Evolutionary conservation across 148 eudicot species (phyloP).

Genomic region (Rhododendron ovatum): DNA sequence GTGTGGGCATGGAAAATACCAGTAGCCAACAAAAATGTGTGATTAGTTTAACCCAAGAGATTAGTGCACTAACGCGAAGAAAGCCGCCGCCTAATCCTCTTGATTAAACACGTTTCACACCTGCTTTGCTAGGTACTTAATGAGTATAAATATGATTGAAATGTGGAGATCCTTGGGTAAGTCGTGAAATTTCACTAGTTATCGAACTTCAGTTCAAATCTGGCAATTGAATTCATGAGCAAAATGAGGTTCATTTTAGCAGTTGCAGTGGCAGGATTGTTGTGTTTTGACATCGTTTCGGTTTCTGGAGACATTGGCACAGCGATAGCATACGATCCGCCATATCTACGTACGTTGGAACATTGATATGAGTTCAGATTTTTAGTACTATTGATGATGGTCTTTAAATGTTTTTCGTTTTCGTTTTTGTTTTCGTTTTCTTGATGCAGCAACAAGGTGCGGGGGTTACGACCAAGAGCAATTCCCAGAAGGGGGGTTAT

Average conservation of each 20-base stretch:
- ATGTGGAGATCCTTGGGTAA: background rate
- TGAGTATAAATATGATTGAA: conserved; percentile 5
- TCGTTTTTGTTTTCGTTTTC: background rate
- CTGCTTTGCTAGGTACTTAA: background rate
- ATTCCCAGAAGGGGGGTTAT: conserved; percentile 16
- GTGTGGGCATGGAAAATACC: background rate
- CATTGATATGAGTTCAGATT: background rate
- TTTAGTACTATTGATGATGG: background rate
- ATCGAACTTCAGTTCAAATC: background rate
- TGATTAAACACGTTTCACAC: background rate
- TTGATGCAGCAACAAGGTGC: conserved; percentile 16
- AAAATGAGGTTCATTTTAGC: conserved; percentile 13
- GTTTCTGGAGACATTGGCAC: conserved; percentile 21
- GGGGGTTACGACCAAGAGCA: conserved; percentile 12
- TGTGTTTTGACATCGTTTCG: background rate
- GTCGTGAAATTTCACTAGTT: background rate
- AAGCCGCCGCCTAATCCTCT: background rate
- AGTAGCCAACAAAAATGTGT: background rate
- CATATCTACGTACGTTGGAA: conserved; percentile 14
- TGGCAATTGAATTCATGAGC: background rate
- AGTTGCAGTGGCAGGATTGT: conserved; percentile 3
- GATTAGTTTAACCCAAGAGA: background rate
- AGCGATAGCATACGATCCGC: conserved; percentile 11
- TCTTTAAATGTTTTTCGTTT: too few species aligned
- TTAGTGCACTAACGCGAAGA: background rate